Percentiles rank a stretch among this genome's conserved stretches.
These are phyloP conservation scores for Polyporus tsugae DNA, from an alignment of 1,284 basidiomycete species.

Conservation along the genomic window DNA sequence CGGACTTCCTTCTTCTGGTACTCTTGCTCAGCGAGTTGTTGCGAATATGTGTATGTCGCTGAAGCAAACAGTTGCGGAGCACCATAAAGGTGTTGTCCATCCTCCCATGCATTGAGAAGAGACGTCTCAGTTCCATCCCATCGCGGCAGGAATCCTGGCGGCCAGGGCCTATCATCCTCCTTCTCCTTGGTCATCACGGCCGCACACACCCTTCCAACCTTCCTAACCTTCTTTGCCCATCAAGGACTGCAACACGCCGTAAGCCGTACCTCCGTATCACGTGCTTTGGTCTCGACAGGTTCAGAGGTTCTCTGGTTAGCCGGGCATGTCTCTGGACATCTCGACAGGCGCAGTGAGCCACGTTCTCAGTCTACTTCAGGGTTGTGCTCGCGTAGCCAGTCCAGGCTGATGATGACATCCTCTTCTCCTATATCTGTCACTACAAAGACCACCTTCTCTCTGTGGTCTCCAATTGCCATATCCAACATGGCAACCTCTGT, in stretches of 20 bases:
- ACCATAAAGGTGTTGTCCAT: neutral
- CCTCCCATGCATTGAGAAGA: neutral
- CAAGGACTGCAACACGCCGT: neutral
- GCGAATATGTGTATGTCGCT: neutral
- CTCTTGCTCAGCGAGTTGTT: constrained; percentile 9
- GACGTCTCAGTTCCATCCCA: neutral
- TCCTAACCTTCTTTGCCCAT: neutral
- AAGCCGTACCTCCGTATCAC: constrained; percentile 9
- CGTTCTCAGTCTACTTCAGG: neutral
- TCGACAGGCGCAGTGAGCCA: neutral
- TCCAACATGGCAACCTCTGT: neutral
- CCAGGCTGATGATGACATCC: neutral
- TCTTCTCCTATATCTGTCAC: neutral
- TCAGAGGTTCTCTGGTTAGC: neutral
- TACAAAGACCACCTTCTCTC: neutral
- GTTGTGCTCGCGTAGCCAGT: neutral
- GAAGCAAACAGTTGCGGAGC: constrained; percentile 4
- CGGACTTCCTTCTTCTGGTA: neutral
- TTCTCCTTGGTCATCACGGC: neutral
- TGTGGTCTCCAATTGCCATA: neutral
- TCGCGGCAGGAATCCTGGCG: neutral
- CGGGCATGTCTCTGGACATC: neutral
- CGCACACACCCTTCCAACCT: neutral
- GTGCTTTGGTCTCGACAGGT: neutral
- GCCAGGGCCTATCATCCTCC: neutral